Percentiles rank a stretch among this genome's conserved stretches.
These are phyloP conservation scores for Diacronema lutheri DNA, from an alignment of 78 protist species.

Conservation along the genomic window DNA sequence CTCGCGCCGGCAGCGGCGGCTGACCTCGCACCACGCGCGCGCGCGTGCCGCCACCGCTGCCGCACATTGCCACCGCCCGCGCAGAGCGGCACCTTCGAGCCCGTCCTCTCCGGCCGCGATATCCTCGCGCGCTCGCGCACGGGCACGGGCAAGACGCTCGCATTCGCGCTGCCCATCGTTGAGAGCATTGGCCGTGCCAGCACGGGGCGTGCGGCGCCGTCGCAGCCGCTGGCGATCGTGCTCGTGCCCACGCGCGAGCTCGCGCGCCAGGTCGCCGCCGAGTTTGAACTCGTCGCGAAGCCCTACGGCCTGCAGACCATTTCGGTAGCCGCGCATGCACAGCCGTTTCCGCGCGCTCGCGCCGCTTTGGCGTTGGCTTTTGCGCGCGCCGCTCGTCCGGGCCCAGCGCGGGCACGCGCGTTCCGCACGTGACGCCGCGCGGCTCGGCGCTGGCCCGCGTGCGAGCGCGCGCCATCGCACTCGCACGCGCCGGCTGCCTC, in stretches of 20 bases:
- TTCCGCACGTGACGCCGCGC: too few species aligned
- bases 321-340: too few species aligned
- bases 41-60: too few species aligned
- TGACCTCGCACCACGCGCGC: too few species aligned
- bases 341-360: too few species aligned
- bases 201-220: not conserved
- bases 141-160: conserved; percentile 50
- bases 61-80: not conserved
- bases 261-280: not conserved
- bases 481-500: too few species aligned
- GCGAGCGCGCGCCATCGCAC: too few species aligned
- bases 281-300: not conserved
- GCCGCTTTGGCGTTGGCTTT: too few species aligned
- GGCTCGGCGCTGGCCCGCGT: too few species aligned
- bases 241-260: conserved; percentile 54
- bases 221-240: conserved; percentile 11
- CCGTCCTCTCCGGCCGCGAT: conserved; percentile 38
- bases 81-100: not conserved
- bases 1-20: too few species aligned
- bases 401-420: too few species aligned
- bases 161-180: conserved; percentile 34
- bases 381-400: too few species aligned
- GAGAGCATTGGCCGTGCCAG: not conserved
- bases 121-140: conserved; percentile 41
- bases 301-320: not conserved